Percentiles rank a stretch among this genome's conserved stretches.
Conservation (phyloP, 2,329 filamentous ascomycete genomes). For the Colletotrichum sp. region DNA sequence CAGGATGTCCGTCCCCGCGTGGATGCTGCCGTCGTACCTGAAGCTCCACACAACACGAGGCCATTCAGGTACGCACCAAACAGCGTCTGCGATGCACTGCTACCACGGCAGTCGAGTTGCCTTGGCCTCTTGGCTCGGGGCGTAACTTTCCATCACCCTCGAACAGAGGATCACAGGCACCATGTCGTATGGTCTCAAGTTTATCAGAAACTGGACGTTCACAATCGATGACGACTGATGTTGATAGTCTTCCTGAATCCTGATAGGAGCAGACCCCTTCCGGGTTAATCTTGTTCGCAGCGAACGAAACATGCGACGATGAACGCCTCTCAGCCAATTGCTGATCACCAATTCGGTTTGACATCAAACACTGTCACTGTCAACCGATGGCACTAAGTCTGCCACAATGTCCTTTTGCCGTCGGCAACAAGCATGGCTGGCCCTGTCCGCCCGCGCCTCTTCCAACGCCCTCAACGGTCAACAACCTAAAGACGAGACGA, state of each 20-base stretch:
- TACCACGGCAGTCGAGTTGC: not conserved
- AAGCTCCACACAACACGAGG: constrained; percentile 11
- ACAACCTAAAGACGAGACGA: not conserved
- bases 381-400: not conserved
- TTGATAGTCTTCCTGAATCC: not conserved
- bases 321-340: not conserved
- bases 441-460: not conserved
- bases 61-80: constrained; percentile 13
- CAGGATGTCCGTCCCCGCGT: constrained; percentile 78
- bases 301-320: not conserved
- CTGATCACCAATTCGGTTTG: not conserved
- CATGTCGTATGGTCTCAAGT: not conserved
- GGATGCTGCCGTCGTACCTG: constrained; percentile 48
- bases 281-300: not conserved
- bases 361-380: not conserved
- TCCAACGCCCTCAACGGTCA: not conserved
- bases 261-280: not conserved
- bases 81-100: not conserved
- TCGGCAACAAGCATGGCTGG: not conserved
- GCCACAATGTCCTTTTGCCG: constrained; percentile 8
- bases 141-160: not conserved
- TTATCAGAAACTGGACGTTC: not conserved
- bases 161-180: not conserved
- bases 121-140: constrained; percentile 8
- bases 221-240: not conserved